Conservation (phyloP, 352 stramenopile species). For the Pythium dissotocum region DNA sequence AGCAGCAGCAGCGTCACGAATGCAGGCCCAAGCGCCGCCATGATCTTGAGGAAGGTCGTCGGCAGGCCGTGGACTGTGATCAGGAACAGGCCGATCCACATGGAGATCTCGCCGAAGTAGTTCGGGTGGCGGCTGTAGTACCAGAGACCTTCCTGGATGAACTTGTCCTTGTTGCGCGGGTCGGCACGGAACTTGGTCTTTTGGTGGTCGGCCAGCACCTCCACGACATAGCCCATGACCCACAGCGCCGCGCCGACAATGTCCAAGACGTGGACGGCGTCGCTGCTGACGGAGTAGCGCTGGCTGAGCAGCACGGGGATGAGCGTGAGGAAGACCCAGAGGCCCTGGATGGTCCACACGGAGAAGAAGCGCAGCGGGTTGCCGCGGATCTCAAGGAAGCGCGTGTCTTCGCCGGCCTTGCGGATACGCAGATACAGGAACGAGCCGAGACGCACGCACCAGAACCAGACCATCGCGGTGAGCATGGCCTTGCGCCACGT, state of each 20-base stretch:
- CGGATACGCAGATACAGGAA: conserved; percentile 84
- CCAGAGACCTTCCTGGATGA: conserved; percentile 86
- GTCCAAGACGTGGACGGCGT: conserved; percentile 38
- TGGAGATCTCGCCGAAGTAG: conserved; percentile 91
- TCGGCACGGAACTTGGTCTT: conserved; percentile 79
- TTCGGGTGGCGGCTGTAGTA: conserved; percentile 91
- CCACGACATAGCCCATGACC: conserved; percentile 67
- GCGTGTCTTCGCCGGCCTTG: conserved; percentile 63
- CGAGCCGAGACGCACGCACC: conserved; percentile 69
- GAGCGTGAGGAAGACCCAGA: conserved; percentile 81
- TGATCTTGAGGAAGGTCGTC: conserved; percentile 31
- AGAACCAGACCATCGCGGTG: conserved; percentile 72
- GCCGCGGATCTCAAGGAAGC: conserved; percentile 65
- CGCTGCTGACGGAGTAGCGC: conserved; percentile 31
- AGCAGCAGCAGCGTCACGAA: conserved; percentile 79
- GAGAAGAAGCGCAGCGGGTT: conserved; percentile 72
- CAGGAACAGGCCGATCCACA: conserved; percentile 80
- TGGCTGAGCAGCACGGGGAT: conserved; percentile 67
- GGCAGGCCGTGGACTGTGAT: conserved; percentile 49
- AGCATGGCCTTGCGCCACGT: conserved; percentile 59
- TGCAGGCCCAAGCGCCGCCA: conserved; percentile 53
- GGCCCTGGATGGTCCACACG: conserved; percentile 80
- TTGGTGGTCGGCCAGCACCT: conserved; percentile 79
- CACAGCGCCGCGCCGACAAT: conserved; percentile 52
- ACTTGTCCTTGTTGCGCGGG: conserved; percentile 65